phyloP scores from a whole-genome alignment of 176 grass and related monocot genomes.

The Zoysia japonica region DNA sequence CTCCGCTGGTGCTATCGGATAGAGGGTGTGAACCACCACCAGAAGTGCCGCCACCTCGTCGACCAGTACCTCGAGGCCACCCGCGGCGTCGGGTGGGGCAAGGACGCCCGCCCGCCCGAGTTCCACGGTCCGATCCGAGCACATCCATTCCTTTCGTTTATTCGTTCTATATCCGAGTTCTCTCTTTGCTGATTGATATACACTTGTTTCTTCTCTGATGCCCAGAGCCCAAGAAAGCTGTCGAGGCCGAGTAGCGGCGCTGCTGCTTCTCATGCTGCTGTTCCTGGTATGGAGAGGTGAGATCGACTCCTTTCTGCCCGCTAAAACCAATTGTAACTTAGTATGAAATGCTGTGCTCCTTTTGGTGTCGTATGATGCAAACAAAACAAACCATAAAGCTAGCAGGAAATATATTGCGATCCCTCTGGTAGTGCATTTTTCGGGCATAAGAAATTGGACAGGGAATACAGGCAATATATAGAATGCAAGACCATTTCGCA shows the following conservation, averaged over 20 bases:
- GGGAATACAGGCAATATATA: background rate
- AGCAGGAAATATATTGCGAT: background rate
- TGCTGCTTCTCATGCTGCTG: slow-evolving; percentile 10
- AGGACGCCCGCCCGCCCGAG: slow-evolving; percentile 71
- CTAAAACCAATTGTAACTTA: background rate
- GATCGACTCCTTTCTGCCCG: slow-evolving; percentile 18
- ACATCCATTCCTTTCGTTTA: background rate
- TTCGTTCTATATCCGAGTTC: background rate
- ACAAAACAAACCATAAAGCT: background rate
- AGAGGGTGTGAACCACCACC: slow-evolving; percentile 86
- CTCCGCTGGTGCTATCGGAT: slow-evolving; percentile 96
- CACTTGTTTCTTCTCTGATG: slow-evolving; percentile 7
- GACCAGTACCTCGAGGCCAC: slow-evolving; percentile 90
- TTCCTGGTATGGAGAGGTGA: slow-evolving; percentile 48
- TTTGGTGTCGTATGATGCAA: background rate
- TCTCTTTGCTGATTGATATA: slow-evolving; percentile 9
- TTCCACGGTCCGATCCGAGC: slow-evolving; percentile 55
- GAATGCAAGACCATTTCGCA: background rate
- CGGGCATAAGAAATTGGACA: background rate
- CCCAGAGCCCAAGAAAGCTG: slow-evolving; percentile 68
- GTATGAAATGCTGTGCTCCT: background rate
- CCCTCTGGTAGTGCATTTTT: background rate
- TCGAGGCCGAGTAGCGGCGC: slow-evolving; percentile 43
- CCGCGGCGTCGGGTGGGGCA: slow-evolving; percentile 89
- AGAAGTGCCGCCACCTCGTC: slow-evolving; percentile 95